These are phyloP conservation scores for Talaromyces sp. DNA, from an alignment of 2,329 filamentous ascomycete genomes.

Conservation along the genomic window DNA sequence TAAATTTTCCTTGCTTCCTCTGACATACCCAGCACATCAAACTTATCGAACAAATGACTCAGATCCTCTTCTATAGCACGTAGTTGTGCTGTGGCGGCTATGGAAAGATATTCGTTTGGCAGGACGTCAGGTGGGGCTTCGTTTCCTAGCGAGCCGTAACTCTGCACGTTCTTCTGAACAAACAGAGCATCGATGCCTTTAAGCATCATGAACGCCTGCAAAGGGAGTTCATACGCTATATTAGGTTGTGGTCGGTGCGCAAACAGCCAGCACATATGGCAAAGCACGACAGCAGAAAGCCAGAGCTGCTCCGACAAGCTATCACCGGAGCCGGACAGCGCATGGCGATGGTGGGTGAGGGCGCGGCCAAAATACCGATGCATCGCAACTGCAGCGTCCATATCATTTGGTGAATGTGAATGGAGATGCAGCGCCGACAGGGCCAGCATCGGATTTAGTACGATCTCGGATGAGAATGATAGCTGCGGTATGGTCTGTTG, in stretches of 20 bases:
- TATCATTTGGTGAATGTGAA: not conserved
- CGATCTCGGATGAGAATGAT: not conserved
- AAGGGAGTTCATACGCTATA: not conserved
- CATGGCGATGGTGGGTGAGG: not conserved
- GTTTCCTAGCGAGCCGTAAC: not conserved
- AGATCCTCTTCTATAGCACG: not conserved
- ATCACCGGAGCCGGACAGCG: not conserved
- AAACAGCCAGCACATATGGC: not conserved
- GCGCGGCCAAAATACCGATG: not conserved
- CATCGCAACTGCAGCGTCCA: not conserved
- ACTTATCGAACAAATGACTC: not conserved
- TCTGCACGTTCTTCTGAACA: not conserved
- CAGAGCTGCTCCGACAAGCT: not conserved
- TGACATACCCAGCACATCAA: not conserved
- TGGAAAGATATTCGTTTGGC: not conserved
- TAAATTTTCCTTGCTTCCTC: not conserved
- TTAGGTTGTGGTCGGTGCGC: not conserved
- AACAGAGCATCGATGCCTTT: not conserved
- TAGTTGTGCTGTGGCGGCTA: not conserved
- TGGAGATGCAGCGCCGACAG: not conserved
- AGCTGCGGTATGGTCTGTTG: not conserved
- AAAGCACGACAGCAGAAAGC: not conserved
- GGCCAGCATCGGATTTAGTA: not conserved
- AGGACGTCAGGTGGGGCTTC: not conserved
- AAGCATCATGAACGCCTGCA: not conserved